Evolutionary conservation across 2,329 filamentous ascomycete species (phyloP).

Genomic region (Fusarium sp.): DNA sequence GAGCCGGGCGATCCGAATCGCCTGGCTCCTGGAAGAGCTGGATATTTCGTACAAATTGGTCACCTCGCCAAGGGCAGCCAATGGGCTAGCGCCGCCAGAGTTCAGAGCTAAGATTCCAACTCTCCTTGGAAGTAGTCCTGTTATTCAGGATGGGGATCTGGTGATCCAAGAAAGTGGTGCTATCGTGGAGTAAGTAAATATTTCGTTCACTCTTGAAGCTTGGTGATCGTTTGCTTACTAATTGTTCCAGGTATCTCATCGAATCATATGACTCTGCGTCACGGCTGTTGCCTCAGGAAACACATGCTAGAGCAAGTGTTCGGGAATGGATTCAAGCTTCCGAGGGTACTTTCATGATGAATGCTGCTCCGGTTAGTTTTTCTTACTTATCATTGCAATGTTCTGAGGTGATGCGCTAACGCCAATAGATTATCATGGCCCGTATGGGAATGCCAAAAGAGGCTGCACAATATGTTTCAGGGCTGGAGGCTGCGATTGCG

Average conservation of each 20-base stretch:
- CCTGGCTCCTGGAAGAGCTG: not conserved
- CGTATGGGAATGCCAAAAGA: not conserved
- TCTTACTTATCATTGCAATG: not conserved
- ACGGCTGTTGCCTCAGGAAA: not conserved
- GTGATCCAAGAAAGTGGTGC: not conserved
- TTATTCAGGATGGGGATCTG: not conserved
- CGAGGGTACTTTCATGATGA: not conserved
- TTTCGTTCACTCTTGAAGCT: no score
- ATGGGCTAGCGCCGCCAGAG: not conserved
- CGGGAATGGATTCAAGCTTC: not conserved
- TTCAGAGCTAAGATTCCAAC: not conserved
- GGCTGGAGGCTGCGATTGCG: not conserved
- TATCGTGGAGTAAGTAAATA: not conserved
- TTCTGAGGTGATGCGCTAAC: accelerated
- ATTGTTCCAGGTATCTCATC: not conserved
- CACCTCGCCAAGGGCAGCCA: not conserved
- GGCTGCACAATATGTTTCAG: not conserved
- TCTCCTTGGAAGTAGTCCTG: not conserved
- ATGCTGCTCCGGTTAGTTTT: not conserved
- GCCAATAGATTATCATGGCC: not conserved
- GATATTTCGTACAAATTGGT: accelerated
- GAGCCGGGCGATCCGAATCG: not conserved
- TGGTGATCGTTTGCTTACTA: not conserved
- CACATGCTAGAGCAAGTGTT: not conserved
- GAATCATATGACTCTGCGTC: not conserved